Percentiles rank a stretch among this genome's conserved stretches.
Conservation (phyloP, 108 stramenopile genomes). For the Conticribra weissflogii region DNA sequence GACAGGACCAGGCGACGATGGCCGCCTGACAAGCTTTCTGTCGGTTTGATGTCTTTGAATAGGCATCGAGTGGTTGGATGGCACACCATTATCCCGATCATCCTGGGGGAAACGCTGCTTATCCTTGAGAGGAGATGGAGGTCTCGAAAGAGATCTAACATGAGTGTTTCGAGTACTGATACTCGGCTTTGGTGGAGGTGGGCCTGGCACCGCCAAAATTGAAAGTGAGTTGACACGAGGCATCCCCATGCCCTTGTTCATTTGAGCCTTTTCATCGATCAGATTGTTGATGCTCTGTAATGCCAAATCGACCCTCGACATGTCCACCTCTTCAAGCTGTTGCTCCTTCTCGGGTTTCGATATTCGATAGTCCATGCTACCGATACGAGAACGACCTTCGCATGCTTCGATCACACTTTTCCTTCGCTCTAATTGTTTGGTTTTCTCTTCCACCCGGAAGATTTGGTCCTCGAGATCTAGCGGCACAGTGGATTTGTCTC, state of each 20-base stretch:
- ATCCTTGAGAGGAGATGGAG: no score
- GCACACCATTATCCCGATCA: neutral
- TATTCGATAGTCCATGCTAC: neutral
- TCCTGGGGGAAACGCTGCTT: no score
- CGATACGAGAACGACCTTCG: neutral
- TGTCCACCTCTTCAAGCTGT: neutral
- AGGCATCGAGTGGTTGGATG: neutral
- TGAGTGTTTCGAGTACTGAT: no score
- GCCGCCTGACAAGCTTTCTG: no score
- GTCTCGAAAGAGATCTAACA: no score
- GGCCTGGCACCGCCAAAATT: neutral
- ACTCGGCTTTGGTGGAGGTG: neutral
- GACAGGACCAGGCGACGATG: neutral
- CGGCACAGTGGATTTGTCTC: no score
- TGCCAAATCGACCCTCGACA: neutral
- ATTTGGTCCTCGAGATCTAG: neutral
- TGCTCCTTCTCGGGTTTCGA: no score
- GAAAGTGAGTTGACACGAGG: neutral
- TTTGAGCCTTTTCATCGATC: neutral
- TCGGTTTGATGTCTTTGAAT: no score
- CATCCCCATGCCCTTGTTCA: neutral
- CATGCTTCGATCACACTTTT: neutral
- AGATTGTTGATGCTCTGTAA: neutral
- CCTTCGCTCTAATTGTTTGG: neutral
- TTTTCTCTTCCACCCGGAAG: neutral